Percentiles rank a stretch among this genome's conserved stretches.
Evolutionary conservation across 371 early-diverging fungal species (phyloP).

Genomic region (Gilbertella persicaria): DNA sequence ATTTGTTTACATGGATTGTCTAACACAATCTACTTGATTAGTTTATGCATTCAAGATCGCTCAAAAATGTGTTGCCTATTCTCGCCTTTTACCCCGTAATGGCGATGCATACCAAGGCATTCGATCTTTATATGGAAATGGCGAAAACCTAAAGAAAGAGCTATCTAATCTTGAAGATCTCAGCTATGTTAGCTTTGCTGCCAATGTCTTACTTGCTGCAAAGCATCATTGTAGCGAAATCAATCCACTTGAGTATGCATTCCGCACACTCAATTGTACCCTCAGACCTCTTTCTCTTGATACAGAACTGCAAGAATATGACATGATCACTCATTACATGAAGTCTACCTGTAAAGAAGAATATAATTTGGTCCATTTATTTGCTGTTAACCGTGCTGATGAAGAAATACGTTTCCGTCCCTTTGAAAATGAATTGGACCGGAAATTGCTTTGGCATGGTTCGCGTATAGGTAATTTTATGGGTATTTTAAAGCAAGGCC

Average conservation of each 20-base stretch:
- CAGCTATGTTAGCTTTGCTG: conserved; percentile 51
- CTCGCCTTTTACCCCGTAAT: conserved; percentile 16
- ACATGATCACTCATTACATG: conserved; percentile 49
- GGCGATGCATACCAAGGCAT: neutral
- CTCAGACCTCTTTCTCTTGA: conserved; percentile 22
- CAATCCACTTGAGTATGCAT: conserved; percentile 59
- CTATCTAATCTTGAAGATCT: conserved; percentile 32
- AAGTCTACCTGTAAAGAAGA: conserved; percentile 21
- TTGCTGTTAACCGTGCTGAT: conserved; percentile 31
- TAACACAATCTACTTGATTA: neutral
- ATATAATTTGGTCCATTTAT: conserved; percentile 45
- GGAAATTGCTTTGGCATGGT: conserved; percentile 57
- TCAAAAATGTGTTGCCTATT: conserved; percentile 20
- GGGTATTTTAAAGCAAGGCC: conserved; percentile 52
- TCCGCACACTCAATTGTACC: conserved; percentile 39
- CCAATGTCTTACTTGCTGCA: conserved; percentile 56
- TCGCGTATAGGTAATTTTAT: conserved; percentile 45
- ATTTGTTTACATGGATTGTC: neutral
- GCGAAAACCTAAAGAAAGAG: conserved; percentile 12
- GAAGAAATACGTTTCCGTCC: conserved; percentile 31
- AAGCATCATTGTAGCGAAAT: conserved; percentile 33
- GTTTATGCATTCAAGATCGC: conserved; percentile 15
- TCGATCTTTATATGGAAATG: conserved; percentile 1
- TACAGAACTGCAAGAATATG: conserved; percentile 22
- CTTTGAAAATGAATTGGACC: conserved; percentile 26